Evolutionary conservation across 2,329 filamentous ascomycete species (phyloP), one percentile per base, ranked within the genome.

Genomic region (Alternaria consortialis): DNA sequence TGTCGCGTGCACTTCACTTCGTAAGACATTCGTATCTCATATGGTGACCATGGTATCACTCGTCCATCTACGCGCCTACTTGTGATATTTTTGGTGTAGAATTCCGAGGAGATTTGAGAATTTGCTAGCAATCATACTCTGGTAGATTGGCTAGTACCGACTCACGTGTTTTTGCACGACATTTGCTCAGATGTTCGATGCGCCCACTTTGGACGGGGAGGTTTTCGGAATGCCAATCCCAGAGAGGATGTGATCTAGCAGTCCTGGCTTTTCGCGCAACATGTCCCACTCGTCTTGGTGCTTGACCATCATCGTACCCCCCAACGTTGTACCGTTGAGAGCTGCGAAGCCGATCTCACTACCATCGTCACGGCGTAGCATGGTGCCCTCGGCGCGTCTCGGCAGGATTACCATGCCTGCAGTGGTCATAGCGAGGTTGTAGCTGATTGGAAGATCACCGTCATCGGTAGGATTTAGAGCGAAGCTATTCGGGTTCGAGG

Each of bases 271-370:
- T 6, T 69, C 62, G 40, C 79, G 76, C 37, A 88, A 67, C 36
- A 77, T 64, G 61, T 86, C 79, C 84, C 84, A 88, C 68, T 87
- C 84, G 8, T 78, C 79, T 67, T 85, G 77, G 7, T 80, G 76
- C 72, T 87, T 88, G 20, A 88, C 86, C 85, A 88, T 86, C 62
- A 87, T 73, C 4, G 85, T 87, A 1, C 85, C 86, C 1, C 81
- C 86, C 4, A 88, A 77, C 17, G 86, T 79, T 0, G 86, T 88
- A 4, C 86, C 86, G 62, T 88, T 88, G 36, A 87, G 68, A 8
- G 82, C 82, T 15, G 87, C 79, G 40, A 80, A 77, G 6, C 75
- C 77, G 8, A 83, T 66, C 5, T 79, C 75, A 5, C 71, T 74
- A 7, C 75, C 78, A 34, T 77, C 66, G 15, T 80, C 77, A 7